These are phyloP conservation scores for Tricharina praecox DNA, from an alignment of 495 filamentous ascomycete species.

Conservation along the genomic window DNA sequence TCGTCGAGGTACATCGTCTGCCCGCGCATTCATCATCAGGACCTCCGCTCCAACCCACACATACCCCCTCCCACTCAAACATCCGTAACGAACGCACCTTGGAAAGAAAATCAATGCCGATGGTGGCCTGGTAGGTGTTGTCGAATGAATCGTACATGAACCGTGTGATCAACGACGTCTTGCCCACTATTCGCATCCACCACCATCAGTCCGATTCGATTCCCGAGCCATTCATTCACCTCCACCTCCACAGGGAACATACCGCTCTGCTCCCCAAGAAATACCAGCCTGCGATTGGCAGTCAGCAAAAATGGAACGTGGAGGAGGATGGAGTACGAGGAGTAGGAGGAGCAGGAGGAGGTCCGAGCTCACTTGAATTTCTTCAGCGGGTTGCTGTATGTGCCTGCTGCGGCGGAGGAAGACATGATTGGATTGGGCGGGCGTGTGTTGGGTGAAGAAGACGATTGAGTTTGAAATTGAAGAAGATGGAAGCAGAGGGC, in stretches of 20 bases:
- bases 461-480: too few relatives aligned
- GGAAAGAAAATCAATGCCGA: conserved; percentile 97
- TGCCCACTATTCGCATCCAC: conserved; percentile 78
- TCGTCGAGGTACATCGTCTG: conserved; percentile 99
- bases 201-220: conserved; percentile 4
- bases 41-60: neutral
- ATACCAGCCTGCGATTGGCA: conserved; percentile 53
- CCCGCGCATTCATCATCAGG: too few relatives aligned
- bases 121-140: conserved; percentile 98
- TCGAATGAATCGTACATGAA: conserved; percentile 99
- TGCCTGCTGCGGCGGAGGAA: conserved; percentile 44
- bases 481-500: too few relatives aligned
- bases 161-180: conserved; percentile 93
- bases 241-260: conserved; percentile 30
- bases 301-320: conserved; percentile 11
- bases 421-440: conserved; percentile 21
- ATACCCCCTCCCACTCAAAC: conserved; percentile 7
- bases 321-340: conserved; percentile 8
- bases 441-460: too few relatives aligned
- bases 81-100: conserved; percentile 66
- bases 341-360: too few relatives aligned
- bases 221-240: too few relatives aligned
- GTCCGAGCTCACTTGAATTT: conserved; percentile 75
- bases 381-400: conserved; percentile 98
- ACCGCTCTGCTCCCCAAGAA: conserved; percentile 96